A percentile compares a stretch with the other conserved stretches of the same genome.
Conservation (phyloP, 2,329 filamentous ascomycete genomes). For the Hymenoscyphus linearis region DNA sequence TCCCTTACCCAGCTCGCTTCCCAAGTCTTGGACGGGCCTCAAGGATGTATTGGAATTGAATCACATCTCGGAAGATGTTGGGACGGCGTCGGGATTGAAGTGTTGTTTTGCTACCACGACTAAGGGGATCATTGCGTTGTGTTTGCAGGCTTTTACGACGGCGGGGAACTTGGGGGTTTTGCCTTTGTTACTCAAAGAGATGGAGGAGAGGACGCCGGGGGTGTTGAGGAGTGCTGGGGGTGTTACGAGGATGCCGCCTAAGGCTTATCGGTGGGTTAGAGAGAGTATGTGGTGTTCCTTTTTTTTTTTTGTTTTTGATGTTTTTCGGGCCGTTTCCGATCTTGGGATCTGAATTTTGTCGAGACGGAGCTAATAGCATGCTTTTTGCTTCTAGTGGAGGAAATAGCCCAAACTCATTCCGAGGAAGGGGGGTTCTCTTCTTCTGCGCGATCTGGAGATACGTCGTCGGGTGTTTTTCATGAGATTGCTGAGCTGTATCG, state of each 20-base stretch:
- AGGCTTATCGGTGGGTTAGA: conserved; percentile 71
- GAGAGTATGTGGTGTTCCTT: conserved; percentile 43
- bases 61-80: conserved; percentile 45
- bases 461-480: conserved; percentile 45
- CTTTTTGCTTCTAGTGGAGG: conserved; percentile 47
- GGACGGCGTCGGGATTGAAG: conserved; percentile 55
- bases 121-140: conserved; percentile 64
- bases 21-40: conserved; percentile 38
- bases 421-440: conserved; percentile 56
- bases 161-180: conserved; percentile 60
- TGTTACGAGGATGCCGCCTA: conserved; percentile 62
- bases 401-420: conserved; percentile 63
- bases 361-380: neutral
- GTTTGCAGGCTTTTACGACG: conserved; percentile 66
- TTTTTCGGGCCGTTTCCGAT: neutral
- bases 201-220: conserved; percentile 45
- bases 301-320: neutral
- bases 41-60: conserved; percentile 42
- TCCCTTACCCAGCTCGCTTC: conserved; percentile 35
- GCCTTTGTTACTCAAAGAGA: conserved; percentile 49
- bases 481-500: conserved; percentile 58
- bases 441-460: conserved; percentile 7
- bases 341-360: neutral
- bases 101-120: conserved; percentile 59
- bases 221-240: conserved; percentile 41